Evolutionary conservation across 768 basidiomycete genomes (phyloP).

Genomic region (Agaricus bisporus): DNA sequence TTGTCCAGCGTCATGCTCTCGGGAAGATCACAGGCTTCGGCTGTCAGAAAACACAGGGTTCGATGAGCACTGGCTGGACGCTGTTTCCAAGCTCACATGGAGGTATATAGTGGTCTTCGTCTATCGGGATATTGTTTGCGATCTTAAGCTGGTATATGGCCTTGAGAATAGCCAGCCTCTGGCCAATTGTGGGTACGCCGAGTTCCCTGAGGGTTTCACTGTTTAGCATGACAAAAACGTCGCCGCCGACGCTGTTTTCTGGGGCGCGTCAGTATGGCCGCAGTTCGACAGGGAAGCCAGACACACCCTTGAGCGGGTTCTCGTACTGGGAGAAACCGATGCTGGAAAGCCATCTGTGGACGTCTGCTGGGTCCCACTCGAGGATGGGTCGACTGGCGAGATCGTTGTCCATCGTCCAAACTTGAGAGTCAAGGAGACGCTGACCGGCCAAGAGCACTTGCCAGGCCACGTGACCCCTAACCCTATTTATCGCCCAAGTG

Average conservation of each 20-base stretch:
- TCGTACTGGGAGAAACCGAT: conserved; percentile 88
- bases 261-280: background rate
- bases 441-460: background rate
- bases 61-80: background rate
- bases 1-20: conserved; percentile 54
- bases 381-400: conserved; percentile 33
- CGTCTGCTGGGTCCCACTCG: conserved; percentile 75
- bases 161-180: conserved; percentile 87
- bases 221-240: conserved; percentile 79
- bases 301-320: conserved; percentile 68
- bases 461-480: conserved; percentile 10
- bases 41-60: conserved; percentile 16
- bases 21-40: conserved; percentile 24
- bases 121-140: conserved; percentile 75
- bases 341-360: conserved; percentile 69
- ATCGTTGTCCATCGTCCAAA: conserved; percentile 27
- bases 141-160: conserved; percentile 88
- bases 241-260: conserved; percentile 91
- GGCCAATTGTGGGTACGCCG: conserved; percentile 87
- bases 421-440: background rate
- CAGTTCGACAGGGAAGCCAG: conserved; percentile 11
- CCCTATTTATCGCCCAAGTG: conserved; percentile 1
- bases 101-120: conserved; percentile 80
- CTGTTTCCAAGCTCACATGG: conserved; percentile 54
- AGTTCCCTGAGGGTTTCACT: conserved; percentile 80